phyloP scores from a whole-genome alignment of 2,329 filamentous ascomycete species.

The Colletotrichum tropicicola region DNA sequence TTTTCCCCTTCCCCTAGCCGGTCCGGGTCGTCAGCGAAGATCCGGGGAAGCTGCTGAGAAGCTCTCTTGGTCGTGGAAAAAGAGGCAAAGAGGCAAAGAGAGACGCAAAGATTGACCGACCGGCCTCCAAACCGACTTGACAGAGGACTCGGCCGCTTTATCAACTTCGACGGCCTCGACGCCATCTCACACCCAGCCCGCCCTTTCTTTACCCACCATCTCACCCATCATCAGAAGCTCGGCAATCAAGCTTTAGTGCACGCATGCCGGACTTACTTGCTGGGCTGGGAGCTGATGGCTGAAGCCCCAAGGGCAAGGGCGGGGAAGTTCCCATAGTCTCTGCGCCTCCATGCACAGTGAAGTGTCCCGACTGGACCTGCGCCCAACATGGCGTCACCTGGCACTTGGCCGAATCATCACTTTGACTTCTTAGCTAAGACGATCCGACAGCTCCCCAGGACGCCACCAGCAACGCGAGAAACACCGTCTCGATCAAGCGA shows the following conservation, averaged over 20 bases:
- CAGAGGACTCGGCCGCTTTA: no score
- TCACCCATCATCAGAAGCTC: background rate
- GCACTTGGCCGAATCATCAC: conserved; percentile 21
- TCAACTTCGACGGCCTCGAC: no score
- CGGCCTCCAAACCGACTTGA: background rate
- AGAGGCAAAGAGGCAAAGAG: no score
- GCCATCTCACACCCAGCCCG: no score
- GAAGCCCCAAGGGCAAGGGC: background rate
- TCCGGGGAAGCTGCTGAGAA: conserved; percentile 23
- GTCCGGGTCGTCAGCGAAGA: conserved; percentile 7
- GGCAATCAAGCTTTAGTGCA: conserved; percentile 1
- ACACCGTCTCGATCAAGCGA: background rate
- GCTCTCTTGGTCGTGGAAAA: background rate
- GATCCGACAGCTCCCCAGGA: background rate
- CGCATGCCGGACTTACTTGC: background rate
- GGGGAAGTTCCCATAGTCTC: conserved; percentile 14
- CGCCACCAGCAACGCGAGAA: background rate
- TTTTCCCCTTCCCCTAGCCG: background rate
- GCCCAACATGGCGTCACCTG: conserved; percentile 23
- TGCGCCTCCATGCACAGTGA: conserved; percentile 12
- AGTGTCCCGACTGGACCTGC: conserved; percentile 10
- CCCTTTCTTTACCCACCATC: background rate
- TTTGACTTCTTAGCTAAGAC: background rate
- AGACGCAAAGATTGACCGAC: background rate
- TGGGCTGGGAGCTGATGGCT: no score